Conservation (phyloP, 2,329 filamentous ascomycete species). For the Paecilomyces formosus region DNA sequence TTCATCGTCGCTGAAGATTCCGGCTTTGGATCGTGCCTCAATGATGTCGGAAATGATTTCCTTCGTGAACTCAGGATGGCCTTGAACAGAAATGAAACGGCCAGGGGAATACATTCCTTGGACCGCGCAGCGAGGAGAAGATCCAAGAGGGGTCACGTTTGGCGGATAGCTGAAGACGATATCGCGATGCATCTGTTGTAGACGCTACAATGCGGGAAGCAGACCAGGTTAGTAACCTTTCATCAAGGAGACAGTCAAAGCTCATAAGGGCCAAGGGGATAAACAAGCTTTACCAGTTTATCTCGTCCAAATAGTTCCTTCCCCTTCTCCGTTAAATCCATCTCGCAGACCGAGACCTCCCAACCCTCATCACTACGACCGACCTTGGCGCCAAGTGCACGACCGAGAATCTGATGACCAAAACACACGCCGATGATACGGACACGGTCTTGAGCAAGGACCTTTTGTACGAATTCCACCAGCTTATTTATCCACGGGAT, state of each 20-base stretch:
- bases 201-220: conserved; percentile 15
- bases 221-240: conserved; percentile 4
- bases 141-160: conserved; percentile 56
- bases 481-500: conserved; percentile 70
- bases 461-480: conserved; percentile 57
- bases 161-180: conserved; percentile 59
- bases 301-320: conserved; percentile 64
- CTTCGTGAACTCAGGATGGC: conserved; percentile 74
- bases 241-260: not conserved
- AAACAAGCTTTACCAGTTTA: conserved; percentile 43
- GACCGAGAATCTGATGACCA: conserved; percentile 75
- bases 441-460: conserved; percentile 56
- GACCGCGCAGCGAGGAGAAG: conserved; percentile 60
- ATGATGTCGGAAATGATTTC: conserved; percentile 59
- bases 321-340: conserved; percentile 62
- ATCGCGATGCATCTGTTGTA: conserved; percentile 86
- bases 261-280: not conserved
- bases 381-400: conserved; percentile 63
- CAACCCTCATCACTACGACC: conserved; percentile 62
- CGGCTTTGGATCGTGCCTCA: conserved; percentile 54
- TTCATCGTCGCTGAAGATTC: conserved; percentile 62
- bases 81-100: conserved; percentile 69
- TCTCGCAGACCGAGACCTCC: conserved; percentile 69
- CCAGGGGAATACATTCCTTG: conserved; percentile 69
- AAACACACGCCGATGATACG: conserved; percentile 77